Percentiles rank a stretch among this genome's conserved stretches.
These are phyloP conservation scores for Fusarium sp. DNA, from an alignment of 2,329 filamentous ascomycete genomes.

Conservation along the genomic window DNA sequence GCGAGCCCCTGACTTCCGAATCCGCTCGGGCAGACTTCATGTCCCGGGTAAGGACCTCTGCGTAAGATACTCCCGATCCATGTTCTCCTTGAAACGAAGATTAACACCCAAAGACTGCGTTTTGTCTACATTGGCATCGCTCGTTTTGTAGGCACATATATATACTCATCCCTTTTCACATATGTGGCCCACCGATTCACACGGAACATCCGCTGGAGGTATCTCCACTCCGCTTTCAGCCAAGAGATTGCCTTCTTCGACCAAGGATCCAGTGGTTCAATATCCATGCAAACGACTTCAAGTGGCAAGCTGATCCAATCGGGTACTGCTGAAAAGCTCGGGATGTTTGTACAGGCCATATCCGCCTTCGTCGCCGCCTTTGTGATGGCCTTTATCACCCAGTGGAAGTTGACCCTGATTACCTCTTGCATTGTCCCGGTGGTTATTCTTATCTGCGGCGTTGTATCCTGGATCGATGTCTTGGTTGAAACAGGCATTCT, in stretches of 20 bases:
- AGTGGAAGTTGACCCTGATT: constrained; percentile 57
- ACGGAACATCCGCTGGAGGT: constrained; percentile 58
- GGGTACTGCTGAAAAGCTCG: neutral
- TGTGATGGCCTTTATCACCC: constrained; percentile 48
- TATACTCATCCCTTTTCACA: constrained; percentile 56
- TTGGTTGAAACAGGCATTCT: constrained; percentile 40
- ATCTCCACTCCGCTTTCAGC: constrained; percentile 59
- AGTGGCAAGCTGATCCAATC: constrained; percentile 50
- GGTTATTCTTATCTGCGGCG: constrained; percentile 40
- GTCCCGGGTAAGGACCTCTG: neutral
- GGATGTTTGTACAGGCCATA: constrained; percentile 49
- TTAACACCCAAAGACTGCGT: constrained; percentile 54
- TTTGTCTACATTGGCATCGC: constrained; percentile 69
- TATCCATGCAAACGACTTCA: constrained; percentile 47
- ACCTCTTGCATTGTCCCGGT: constrained; percentile 41
- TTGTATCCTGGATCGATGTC: constrained; percentile 41
- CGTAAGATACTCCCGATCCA: neutral
- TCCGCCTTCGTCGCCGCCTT: constrained; percentile 53
- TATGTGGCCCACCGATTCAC: constrained; percentile 62
- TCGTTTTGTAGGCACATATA: constrained; percentile 61
- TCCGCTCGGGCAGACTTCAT: constrained; percentile 12
- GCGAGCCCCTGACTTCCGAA: constrained; percentile 16
- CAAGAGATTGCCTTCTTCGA: constrained; percentile 57
- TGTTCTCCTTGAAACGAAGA: no score
- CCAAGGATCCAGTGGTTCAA: constrained; percentile 9